Evolutionary conservation across 257 asterid species (phyloP), one percentile per base, ranked within the genome.

Genomic region (Solanum paucissectum): DNA sequence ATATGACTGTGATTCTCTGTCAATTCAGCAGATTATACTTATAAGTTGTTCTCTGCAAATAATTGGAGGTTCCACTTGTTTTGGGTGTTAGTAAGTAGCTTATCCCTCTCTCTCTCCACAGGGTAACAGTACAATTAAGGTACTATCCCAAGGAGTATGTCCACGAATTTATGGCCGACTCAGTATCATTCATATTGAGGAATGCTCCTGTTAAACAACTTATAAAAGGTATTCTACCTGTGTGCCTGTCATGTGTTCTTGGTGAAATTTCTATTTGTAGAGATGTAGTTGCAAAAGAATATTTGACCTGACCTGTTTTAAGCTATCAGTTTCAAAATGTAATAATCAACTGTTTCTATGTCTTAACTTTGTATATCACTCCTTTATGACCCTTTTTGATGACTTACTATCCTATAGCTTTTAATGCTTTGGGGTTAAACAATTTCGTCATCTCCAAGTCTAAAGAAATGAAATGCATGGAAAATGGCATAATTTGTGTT

Each of bases 131-230:
- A 89, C 94, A 91, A 25, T 84, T 97, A 87, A 92, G 99, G 93
- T 97, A 94, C 92, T 94, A 95, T 86, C 93, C 93, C 27, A 94
- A 92, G 89, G 96, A 94, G 89, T 91, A 92, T 89, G 90, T 97
- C 68, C 98, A 94, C 49, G 97, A 95, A 87, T 92, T 95, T 87
- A 94, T 95, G 98, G 98, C 99, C 1, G 94, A 94, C 92, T 93
- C 99, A 5, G 91, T 94, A 49, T 95, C 99, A 60, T 95, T 93
- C 92, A 86, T 95, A 84, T 92, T 97, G 68, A 95, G 98, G 93
- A 96, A 92, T 88, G 91, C 96, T 76, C 92, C 98, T 32, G 64
- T 89, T 38, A 86, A 91, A 88, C 94, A 93, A 88, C 95, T 93
- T 87, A 92, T 87, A 89, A 92, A 91, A 95, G 98, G 99, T 97